These are phyloP conservation scores for Musa itinerans DNA, from an alignment of 176 grass and related monocot genomes.

Conservation along the genomic window DNA sequence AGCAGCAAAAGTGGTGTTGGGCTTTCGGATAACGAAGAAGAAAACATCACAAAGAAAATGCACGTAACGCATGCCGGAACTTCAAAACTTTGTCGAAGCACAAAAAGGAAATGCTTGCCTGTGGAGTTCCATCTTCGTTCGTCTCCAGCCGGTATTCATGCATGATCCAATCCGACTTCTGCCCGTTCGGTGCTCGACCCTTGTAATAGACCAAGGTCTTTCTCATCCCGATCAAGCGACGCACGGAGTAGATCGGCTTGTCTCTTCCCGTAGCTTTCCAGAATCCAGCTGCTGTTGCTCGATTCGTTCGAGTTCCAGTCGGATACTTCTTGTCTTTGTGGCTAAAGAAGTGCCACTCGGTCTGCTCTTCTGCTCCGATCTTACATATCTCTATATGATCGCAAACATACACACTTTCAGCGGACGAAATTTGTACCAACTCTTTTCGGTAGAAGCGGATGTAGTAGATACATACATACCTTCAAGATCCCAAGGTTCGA, in stretches of 20 bases:
- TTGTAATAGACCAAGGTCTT: slow-evolving; percentile 90
- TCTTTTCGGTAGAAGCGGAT: too few relatives aligned
- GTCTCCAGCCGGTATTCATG: slow-evolving; percentile 39
- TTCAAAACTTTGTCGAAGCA: too few relatives aligned
- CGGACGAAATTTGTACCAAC: too few relatives aligned
- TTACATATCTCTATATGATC: slow-evolving; percentile 47
- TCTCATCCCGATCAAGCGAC: slow-evolving; percentile 68
- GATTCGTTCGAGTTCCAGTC: slow-evolving; percentile 68
- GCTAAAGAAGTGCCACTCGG: slow-evolving; percentile 89
- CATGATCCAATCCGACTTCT: slow-evolving; percentile 37
- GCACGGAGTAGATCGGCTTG: slow-evolving; percentile 73
- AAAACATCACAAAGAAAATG: too few relatives aligned
- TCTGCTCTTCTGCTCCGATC: slow-evolving; percentile 64
- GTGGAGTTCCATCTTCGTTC: slow-evolving; percentile 52
- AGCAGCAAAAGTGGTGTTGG: too few relatives aligned
- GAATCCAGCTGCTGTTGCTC: slow-evolving; percentile 56
- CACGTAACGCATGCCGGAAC: too few relatives aligned
- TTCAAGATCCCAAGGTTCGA: slow-evolving; percentile 97
- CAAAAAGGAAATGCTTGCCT: slow-evolving; percentile 33
- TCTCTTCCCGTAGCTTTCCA: slow-evolving; percentile 93
- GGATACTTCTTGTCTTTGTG: slow-evolving; percentile 99
- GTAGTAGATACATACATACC: slow-evolving; percentile 22
- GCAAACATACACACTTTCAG: too few relatives aligned
- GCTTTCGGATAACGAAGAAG: too few relatives aligned
- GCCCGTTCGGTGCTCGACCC: slow-evolving; percentile 76